Evolutionary conservation across 2,329 filamentous ascomycete genomes (phyloP).

Genomic region (Fusarium kyushuense): DNA sequence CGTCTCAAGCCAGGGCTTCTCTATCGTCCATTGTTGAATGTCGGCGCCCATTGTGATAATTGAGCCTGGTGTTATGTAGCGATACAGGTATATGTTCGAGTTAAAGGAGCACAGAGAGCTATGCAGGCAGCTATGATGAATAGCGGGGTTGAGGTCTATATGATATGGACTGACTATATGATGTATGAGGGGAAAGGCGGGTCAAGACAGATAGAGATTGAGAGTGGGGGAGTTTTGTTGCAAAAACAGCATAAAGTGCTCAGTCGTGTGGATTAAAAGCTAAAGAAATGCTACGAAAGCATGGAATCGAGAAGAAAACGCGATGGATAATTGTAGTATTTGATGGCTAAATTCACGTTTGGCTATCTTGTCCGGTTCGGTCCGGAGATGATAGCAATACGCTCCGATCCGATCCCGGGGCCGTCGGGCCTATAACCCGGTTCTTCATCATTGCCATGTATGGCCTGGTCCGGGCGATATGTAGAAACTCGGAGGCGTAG

Average conservation of each 20-base stretch:
- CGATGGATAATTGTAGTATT: neutral
- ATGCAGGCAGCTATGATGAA: neutral
- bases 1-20: constrained; percentile 67
- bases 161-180: constrained; percentile 16
- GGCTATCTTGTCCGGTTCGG: constrained; percentile 21
- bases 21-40: constrained; percentile 64
- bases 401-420: constrained; percentile 32
- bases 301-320: neutral
- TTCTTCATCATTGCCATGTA: constrained; percentile 10
- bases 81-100: neutral
- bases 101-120: neutral
- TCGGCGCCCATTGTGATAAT: constrained; percentile 49
- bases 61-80: neutral
- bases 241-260: neutral
- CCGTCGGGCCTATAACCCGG: constrained; percentile 45
- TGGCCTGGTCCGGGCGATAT: neutral
- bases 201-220: constrained; percentile 7
- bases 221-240: constrained; percentile 16
- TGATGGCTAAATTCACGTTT: constrained; percentile 20
- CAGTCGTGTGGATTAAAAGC: neutral
- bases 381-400: constrained; percentile 18
- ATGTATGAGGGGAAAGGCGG: constrained; percentile 34
- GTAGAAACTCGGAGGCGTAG: neutral
- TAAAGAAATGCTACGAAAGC: neutral
- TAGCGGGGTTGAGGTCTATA: constrained; percentile 33